These are phyloP conservation scores for Hyaloperonospora brassicae DNA, from an alignment of 352 stramenopile species.

Conservation along the genomic window DNA sequence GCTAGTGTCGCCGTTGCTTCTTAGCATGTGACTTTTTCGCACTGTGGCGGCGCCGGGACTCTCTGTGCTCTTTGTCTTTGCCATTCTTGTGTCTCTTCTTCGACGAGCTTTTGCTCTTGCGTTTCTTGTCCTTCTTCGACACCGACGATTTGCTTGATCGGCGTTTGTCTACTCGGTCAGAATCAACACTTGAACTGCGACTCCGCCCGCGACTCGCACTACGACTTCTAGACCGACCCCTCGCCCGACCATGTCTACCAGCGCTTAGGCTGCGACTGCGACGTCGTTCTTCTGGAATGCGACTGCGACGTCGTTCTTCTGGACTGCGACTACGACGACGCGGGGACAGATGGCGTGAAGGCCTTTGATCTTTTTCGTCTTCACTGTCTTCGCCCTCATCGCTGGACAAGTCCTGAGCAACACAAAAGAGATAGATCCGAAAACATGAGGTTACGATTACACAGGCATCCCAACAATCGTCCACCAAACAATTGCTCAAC, in stretches of 20 bases:
- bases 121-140: conserved; percentile 33
- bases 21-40: conserved; percentile 22
- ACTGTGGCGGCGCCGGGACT: conserved; percentile 25
- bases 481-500: conserved; percentile 3
- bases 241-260: conserved; percentile 14
- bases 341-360: conserved; percentile 15
- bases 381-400: conserved; percentile 37
- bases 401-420: conserved; percentile 32
- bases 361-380: conserved; percentile 11
- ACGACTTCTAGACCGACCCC: conserved; percentile 14
- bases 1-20: conserved; percentile 21
- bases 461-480: neutral
- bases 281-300: conserved; percentile 16
- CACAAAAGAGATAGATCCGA: neutral
- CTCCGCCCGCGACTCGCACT: conserved; percentile 17
- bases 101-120: conserved; percentile 16
- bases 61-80: conserved; percentile 41
- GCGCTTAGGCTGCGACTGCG: conserved; percentile 18
- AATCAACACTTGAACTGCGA: conserved; percentile 15
- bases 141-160: conserved; percentile 10
- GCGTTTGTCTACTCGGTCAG: conserved; percentile 11
- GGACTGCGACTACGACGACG: conserved; percentile 29
- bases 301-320: conserved; percentile 8
- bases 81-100: conserved; percentile 35
- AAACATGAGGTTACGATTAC: too few relatives aligned